Evolutionary conservation across 768 basidiomycete genomes (phyloP), one percentile per base, ranked within the genome.

Genomic region (Kwoniella sp.): DNA sequence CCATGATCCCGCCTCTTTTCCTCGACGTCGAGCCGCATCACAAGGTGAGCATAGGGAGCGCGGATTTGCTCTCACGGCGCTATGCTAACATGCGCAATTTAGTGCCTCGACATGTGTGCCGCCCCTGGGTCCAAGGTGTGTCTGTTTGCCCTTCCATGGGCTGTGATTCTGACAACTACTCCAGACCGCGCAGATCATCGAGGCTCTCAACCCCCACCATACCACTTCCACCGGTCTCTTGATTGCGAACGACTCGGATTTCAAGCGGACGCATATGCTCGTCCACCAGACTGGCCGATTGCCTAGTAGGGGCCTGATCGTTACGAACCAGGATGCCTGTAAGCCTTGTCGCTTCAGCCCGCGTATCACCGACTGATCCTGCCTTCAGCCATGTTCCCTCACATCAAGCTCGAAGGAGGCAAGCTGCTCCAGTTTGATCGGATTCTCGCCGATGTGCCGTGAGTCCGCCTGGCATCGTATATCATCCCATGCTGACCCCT

Each of bases 1-100:
- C 89, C 71, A 99, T 99, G 95, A 78, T 99, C n/a, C 95, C 95
- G 5, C 93, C 95, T 0, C 80, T 99, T 2, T 84, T 98, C 62
- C 81, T 99, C 28, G 88, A 90, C 49, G 89, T 98, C n/a, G 79
- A 88, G 65, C 89, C 95, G 0, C 87, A 95, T 70, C 93, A 98
- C 71, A 84, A 67, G 44, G 79, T 75, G 9, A 36, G 71, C n/a
- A n/a, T n/a, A n/a, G n/a, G n/a, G n/a, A n/a, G n/a, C n/a, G n/a
- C n/a, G n/a, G n/a, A n/a, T n/a, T 66, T 19, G 3, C 11, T 27
- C 17, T 20, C 27, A 22, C 5, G 11, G 2, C 15, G 5, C 27
- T 26, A 17, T 40, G 5, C 2, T 20, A 34, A 19, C 11, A 5
- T 23, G 34, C 20, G 49, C 5, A 15, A 14, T 14, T 11, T 20